Conservation (phyloP, 2,329 filamentous ascomycete genomes). For the Coniella lustricola region DNA sequence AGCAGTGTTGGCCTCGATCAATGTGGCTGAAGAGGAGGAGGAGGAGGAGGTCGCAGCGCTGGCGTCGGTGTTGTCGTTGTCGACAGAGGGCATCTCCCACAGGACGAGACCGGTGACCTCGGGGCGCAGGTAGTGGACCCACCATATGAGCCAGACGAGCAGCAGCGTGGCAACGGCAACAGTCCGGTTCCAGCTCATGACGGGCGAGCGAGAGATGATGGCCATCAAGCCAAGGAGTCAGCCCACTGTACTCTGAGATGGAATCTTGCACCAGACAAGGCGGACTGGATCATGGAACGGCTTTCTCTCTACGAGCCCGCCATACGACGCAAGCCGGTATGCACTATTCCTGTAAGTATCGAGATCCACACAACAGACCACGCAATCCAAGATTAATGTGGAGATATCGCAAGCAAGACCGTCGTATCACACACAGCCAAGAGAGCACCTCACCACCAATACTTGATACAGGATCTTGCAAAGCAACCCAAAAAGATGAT, state of each 20-base stretch:
- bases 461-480: too few relatives aligned
- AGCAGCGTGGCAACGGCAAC: slow-evolving; percentile 8
- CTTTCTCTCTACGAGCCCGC: too few relatives aligned
- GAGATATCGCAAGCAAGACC: too few relatives aligned
- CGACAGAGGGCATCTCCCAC: slow-evolving; percentile 2
- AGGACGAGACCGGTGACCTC: slow-evolving; percentile 1
- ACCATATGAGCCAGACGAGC: slow-evolving; percentile 11
- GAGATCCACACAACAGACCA: too few relatives aligned
- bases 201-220: slow-evolving; percentile 1
- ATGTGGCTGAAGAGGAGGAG: too few relatives aligned
- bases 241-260: neutral
- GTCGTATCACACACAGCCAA: too few relatives aligned
- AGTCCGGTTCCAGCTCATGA: slow-evolving; percentile 10
- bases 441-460: too few relatives aligned
- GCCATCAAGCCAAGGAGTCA: slow-evolving; percentile 1
- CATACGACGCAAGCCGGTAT: too few relatives aligned
- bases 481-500: too few relatives aligned
- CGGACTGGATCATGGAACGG: too few relatives aligned
- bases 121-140: slow-evolving; percentile 1
- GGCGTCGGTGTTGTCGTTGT: neutral
- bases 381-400: too few relatives aligned
- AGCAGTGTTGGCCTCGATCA: neutral
- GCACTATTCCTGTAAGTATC: too few relatives aligned
- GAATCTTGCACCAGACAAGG: neutral
- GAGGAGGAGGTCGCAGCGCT: neutral